These are phyloP conservation scores for Calonectria fujianensis DNA, from an alignment of 2,329 filamentous ascomycete species.

Conservation along the genomic window DNA sequence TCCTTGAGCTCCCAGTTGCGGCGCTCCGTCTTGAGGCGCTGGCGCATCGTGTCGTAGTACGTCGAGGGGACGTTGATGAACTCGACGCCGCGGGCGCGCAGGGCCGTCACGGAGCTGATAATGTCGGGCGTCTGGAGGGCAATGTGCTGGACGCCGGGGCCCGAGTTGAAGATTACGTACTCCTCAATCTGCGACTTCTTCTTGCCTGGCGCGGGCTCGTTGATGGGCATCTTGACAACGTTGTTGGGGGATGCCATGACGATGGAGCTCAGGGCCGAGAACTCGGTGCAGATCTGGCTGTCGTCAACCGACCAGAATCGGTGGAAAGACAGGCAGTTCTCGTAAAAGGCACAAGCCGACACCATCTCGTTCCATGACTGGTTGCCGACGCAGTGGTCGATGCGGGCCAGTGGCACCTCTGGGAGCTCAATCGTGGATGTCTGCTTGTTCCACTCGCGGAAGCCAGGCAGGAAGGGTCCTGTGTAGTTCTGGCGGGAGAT, in stretches of 20 bases:
- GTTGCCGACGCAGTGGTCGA: slow-evolving; percentile 98
- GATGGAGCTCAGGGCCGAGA: slow-evolving; percentile 89
- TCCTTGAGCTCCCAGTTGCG: slow-evolving; percentile 81
- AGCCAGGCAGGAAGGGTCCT: slow-evolving; percentile 90
- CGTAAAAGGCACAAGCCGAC: slow-evolving; percentile 82
- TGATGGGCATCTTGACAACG: slow-evolving; percentile 97
- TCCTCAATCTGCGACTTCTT: slow-evolving; percentile 97
- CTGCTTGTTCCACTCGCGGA: slow-evolving; percentile 72
- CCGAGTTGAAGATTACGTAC: slow-evolving; percentile 92
- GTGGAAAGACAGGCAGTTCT: slow-evolving; percentile 92
- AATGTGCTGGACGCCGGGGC: slow-evolving; percentile 94
- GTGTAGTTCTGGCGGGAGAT: slow-evolving; percentile 83
- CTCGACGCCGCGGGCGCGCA: slow-evolving; percentile 91
- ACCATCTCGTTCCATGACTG: slow-evolving; percentile 95
- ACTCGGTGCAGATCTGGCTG: slow-evolving; percentile 93
- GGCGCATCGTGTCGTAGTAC: slow-evolving; percentile 87
- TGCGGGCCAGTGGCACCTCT: slow-evolving; percentile 79
- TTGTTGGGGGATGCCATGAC: slow-evolving; percentile 93
- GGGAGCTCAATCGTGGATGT: slow-evolving; percentile 72
- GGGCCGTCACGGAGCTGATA: slow-evolving; percentile 82
- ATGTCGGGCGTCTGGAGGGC: slow-evolving; percentile 90
- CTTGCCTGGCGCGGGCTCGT: slow-evolving; percentile 93
- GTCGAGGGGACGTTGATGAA: slow-evolving; percentile 93
- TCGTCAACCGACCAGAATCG: slow-evolving; percentile 99
- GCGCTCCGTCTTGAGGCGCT: slow-evolving; percentile 80